These are phyloP conservation scores for Coemansia sp. DNA, from an alignment of 192 early-diverging fungal genomes.

Conservation along the genomic window DNA sequence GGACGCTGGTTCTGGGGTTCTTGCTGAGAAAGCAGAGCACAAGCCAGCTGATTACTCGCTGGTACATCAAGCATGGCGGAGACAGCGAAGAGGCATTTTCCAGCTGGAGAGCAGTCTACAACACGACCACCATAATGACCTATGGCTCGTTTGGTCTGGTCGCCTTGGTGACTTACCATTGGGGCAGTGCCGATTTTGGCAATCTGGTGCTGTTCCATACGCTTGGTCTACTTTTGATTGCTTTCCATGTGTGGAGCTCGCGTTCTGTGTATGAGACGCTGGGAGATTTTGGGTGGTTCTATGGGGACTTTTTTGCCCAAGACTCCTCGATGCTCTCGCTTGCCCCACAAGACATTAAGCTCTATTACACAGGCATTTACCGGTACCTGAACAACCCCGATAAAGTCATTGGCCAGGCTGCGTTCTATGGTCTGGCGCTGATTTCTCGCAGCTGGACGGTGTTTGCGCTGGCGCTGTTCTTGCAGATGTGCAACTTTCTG, in stretches of 20 bases:
- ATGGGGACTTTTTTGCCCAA: slow-evolving; percentile 95
- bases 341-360: slow-evolving; percentile 48
- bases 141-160: slow-evolving; percentile 85
- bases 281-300: slow-evolving; percentile 98
- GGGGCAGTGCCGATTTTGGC: slow-evolving; percentile 55
- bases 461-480: slow-evolving; percentile 78
- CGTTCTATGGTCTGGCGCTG: slow-evolving; percentile 90
- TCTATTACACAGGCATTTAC: slow-evolving; percentile 91
- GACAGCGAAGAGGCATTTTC: slow-evolving; percentile 82
- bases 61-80: slow-evolving; percentile 94
- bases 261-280: slow-evolving; percentile 87
- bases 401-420: slow-evolving; percentile 88
- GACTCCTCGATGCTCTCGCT: slow-evolving; percentile 59
- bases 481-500: slow-evolving; percentile 78
- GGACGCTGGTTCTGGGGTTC: slow-evolving; percentile 75
- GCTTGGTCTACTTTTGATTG: slow-evolving; percentile 69
- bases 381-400: slow-evolving; percentile 93
- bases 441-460: slow-evolving; percentile 80
- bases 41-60: slow-evolving; percentile 78
- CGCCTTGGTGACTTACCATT: slow-evolving; percentile 75
- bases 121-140: slow-evolving; percentile 85
- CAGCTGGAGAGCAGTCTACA: slow-evolving; percentile 96
- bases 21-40: slow-evolving; percentile 79
- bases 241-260: slow-evolving; percentile 89
- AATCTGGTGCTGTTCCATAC: slow-evolving; percentile 74